Percentiles rank a stretch among this genome's conserved stretches.
Evolutionary conservation across 768 basidiomycete genomes (phyloP).

Genomic region (Amanita thiersii): DNA sequence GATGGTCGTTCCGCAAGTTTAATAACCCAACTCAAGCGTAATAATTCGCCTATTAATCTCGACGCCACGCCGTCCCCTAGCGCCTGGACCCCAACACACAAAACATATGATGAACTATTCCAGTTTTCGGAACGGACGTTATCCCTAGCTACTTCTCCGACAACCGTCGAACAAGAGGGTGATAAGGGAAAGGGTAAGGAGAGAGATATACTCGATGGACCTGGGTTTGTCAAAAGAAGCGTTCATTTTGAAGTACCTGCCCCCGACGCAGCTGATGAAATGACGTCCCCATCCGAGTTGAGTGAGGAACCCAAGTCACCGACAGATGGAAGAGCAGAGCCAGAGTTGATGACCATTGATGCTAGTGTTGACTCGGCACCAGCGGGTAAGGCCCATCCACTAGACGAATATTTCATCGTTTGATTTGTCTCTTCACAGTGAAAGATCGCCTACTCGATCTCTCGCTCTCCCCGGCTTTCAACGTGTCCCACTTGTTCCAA

Average conservation of each 20-base stretch:
- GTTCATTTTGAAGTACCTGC: neutral
- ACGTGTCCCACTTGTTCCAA: neutral
- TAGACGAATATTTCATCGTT: neutral
- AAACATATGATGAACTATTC: neutral
- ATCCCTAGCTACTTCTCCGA: neutral
- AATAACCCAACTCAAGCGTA: neutral
- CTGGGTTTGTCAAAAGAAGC: neutral
- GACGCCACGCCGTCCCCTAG: conserved; percentile 2
- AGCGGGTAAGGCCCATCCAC: conserved; percentile 10
- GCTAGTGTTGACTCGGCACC: conserved; percentile 13
- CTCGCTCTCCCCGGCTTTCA: conserved; percentile 10
- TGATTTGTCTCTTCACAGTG: conserved; percentile 10
- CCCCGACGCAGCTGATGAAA: neutral
- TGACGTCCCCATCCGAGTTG: conserved; percentile 9
- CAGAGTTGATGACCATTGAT: conserved; percentile 8
- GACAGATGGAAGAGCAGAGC: neutral
- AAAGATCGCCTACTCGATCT: conserved; percentile 19
- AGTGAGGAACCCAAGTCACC: neutral
- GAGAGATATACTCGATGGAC: conserved; percentile 1
- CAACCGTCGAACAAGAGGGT: neutral
- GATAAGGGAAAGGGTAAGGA: neutral
- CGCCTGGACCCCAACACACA: conserved; percentile 2
- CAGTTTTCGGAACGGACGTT: neutral
- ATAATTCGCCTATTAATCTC: neutral
- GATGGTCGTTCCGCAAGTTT: neutral